These are phyloP conservation scores for Haplosporangium gracile DNA, from an alignment of 192 early-diverging fungal genomes.

Conservation along the genomic window DNA sequence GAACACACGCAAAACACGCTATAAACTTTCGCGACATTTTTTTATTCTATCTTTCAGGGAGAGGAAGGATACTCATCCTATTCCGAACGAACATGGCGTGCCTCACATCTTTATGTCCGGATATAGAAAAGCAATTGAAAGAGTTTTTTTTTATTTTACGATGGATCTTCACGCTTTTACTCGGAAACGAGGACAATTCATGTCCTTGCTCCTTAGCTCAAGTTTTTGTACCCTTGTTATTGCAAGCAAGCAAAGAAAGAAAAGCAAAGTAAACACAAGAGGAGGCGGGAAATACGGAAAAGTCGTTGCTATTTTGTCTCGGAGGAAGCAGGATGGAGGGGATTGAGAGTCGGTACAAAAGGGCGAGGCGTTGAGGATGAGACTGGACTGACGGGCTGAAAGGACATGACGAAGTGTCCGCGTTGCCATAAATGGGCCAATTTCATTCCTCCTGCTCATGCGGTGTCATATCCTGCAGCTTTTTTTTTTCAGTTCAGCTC, in stretches of 20 bases:
- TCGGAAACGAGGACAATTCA: no score
- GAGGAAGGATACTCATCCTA: no score
- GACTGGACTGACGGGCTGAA: neutral
- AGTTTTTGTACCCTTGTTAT: no score
- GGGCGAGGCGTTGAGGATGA: neutral
- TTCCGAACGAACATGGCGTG: no score
- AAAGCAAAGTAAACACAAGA: neutral
- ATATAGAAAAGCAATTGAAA: no score
- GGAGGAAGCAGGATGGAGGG: slow-evolving; percentile 7
- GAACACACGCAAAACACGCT: neutral
- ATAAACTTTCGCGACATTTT: no score
- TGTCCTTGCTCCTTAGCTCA: no score
- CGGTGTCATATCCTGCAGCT: slow-evolving; percentile 8
- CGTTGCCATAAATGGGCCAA: slow-evolving; percentile 8
- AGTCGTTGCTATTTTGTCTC: slow-evolving; percentile 4
- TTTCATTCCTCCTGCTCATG: slow-evolving; percentile 1
- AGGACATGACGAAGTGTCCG: neutral
- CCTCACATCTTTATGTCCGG: no score
- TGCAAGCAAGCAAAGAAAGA: neutral
- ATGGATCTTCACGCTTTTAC: no score
- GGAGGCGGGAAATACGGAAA: slow-evolving; percentile 1
- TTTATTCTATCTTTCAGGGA: neutral
- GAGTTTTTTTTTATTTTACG: no score
- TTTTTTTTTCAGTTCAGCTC: neutral
- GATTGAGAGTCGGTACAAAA: neutral